Conservation (phyloP, 176 grass and related monocot species). For the Canna indica region DNA sequence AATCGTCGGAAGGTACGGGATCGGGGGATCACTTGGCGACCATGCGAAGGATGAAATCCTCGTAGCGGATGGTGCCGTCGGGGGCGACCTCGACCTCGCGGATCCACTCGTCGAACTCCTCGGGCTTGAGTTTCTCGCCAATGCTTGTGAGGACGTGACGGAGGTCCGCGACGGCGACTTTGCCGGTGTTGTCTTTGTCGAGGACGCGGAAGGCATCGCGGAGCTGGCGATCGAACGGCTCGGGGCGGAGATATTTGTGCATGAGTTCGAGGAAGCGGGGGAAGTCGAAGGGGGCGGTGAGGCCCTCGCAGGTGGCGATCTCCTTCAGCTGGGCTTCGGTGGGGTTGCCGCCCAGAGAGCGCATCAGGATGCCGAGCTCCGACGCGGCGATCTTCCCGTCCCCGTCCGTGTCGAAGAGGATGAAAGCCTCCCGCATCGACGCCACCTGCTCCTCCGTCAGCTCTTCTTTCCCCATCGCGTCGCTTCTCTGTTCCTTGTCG, state of each 20-base stretch:
- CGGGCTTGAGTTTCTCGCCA: slow-evolving; percentile 87
- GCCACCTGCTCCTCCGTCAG: slow-evolving; percentile 82
- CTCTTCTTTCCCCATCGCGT: slow-evolving; percentile 68
- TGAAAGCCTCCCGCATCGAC: slow-evolving; percentile 90
- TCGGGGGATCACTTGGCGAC: slow-evolving; percentile 54
- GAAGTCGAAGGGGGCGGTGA: slow-evolving; percentile 74
- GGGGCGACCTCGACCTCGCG: slow-evolving; percentile 77
- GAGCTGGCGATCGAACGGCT: slow-evolving; percentile 85
- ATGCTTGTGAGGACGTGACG: slow-evolving; percentile 94
- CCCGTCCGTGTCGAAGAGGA: slow-evolving; percentile 87
- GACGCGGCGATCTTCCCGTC: slow-evolving; percentile 79
- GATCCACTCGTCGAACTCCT: slow-evolving; percentile 99
- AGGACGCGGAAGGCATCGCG: slow-evolving; percentile 95
- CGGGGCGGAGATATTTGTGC: slow-evolving; percentile 65
- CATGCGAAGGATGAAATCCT: slow-evolving; percentile 95
- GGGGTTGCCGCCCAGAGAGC: slow-evolving; percentile 80
- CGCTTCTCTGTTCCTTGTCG: background rate
- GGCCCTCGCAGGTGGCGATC: slow-evolving; percentile 64
- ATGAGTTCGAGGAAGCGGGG: slow-evolving; percentile 86
- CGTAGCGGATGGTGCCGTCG: slow-evolving; percentile 87
- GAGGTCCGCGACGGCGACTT: slow-evolving; percentile 80
- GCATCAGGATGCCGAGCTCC: slow-evolving; percentile 92
- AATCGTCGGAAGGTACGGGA: background rate
- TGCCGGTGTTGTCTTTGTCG: slow-evolving; percentile 86
- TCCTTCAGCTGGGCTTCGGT: slow-evolving; percentile 84